Base-by-base conservation (phyloP, 202 grass and related monocot species). In the Setaria viridis region DNA sequence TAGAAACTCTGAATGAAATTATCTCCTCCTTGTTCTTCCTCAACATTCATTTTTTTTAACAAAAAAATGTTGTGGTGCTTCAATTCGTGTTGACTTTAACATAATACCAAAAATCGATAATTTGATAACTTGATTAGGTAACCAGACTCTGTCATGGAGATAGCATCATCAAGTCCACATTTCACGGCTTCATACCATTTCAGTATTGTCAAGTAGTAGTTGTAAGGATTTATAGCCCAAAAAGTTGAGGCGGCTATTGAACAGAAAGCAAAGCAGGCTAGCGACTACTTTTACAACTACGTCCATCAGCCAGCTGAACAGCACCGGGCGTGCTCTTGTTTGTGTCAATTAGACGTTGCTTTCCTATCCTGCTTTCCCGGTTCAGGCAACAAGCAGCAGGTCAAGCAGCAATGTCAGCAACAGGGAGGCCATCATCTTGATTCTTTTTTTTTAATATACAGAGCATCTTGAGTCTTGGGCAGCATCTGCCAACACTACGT, bases 361-460 rank as follows among this genome's bases (percentile, higher is more conserved):
- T 87, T 72, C 6, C 6, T 29, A 67, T 60, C 74, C 51, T 80
- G 53, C 17, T 87, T 91, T 84, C 77, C 88, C 34, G 70, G 70
- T 30, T 87, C 9, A n/a, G 81, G 74, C 78, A 72, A 62, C 85
- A 11, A 39, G 32, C 35, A 73, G 73, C 85, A 66, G 89, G 81
- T 88, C 56, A 88, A 72, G 48, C 89, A 45, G 19, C 89, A 34
- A 45, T 85, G 76, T 91, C 89, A 91, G 72, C 76, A 77, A 91
- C 79, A 82, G 79, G 47, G 58, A 5, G 20, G 55, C 56, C 39
- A 55, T 30, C 17, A 62, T 56, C 68, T 49, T 15, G 29, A 15
- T 7, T 2, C 39, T 3, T 41, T 41, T 41, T 41, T 41, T 41
- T 41, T 41, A 41, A 41, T 41, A 25, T 25, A 25, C 0, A 25